These are phyloP conservation scores for Populus tremula DNA, from an alignment of 345 rosid species.

Conservation along the genomic window DNA sequence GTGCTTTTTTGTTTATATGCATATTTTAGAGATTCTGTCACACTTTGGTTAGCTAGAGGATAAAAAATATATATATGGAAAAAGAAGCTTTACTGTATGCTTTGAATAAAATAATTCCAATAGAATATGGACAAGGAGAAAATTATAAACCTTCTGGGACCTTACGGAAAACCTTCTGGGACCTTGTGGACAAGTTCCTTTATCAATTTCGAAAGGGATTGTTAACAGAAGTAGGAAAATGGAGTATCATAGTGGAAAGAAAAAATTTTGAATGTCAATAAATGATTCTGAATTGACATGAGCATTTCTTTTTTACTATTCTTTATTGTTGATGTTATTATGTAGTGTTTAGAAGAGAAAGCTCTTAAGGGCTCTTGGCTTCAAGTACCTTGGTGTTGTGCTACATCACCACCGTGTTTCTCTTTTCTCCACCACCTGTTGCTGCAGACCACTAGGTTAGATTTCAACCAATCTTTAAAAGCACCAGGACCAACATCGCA, in stretches of 20 bases:
- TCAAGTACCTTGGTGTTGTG: conserved; percentile 15
- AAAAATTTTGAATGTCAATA: not conserved
- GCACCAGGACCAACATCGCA: conserved; percentile 27
- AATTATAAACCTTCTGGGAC: conserved; percentile 6
- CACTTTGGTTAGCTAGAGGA: not conserved
- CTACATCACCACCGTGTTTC: not conserved
- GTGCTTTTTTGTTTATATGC: conserved; percentile 12
- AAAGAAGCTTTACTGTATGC: conserved; percentile 18
- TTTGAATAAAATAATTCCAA: conserved; percentile 21
- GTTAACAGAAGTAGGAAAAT: conserved; percentile 15
- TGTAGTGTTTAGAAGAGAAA: conserved; percentile 10
- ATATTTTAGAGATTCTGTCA: conserved; percentile 12
- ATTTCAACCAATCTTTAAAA: conserved; percentile 28
- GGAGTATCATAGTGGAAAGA: not conserved
- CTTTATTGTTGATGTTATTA: not conserved
- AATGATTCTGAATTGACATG: conserved; percentile 9
- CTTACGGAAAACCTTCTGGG: not conserved
- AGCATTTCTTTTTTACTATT: conserved; percentile 5
- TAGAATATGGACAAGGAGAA: conserved; percentile 33
- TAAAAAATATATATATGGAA: not conserved
- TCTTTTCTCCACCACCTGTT: conserved; percentile 2
- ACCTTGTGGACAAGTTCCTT: conserved; percentile 9
- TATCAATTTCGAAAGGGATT: conserved; percentile 14
- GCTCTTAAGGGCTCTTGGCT: conserved; percentile 8
- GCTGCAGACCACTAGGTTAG: conserved; percentile 26